Base-by-base conservation (phyloP, 139 green algal species). In the Diplosphaera chodatii region DNA sequence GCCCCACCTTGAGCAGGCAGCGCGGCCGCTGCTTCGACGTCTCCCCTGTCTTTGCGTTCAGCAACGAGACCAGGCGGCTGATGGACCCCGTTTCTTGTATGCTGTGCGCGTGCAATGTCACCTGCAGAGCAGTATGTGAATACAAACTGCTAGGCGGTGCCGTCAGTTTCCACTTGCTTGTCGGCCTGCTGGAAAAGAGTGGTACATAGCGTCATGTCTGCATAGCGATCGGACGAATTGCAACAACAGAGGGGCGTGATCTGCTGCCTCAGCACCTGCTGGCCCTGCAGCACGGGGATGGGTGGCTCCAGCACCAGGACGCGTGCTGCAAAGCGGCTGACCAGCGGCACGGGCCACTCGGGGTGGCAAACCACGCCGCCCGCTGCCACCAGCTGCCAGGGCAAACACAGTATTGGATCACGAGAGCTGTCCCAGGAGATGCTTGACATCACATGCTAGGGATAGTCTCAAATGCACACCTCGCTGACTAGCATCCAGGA, bases 251-350 rank as follows among this genome's bases (percentile, higher is more conserved):
- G 37, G 37, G 37, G 8, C 6, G 37, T 10, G 37, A 48, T 10
- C 37, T 48, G 37, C 10, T 48, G 37, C 37, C 37, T 20, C 37
- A 48, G 37, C 29, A 84, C 84, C 71, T 84, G 73, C 64, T 82
- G 69, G 13, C 91, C 91, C 37, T 73, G 73, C 6, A 98, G 74
- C n/a, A 98, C 67, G 0, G 93, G 93, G 16, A 94, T 76, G 0
- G 67, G 22, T 23, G 93, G 73, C 23, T 95, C 85, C 40, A 98
- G 86, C 56, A 97, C 86, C 34, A 96, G 71, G 31, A 97, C 63
- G 23, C 79, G 69, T 15, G 83, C 83, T 74, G 91, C 78, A 64
- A 97, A 85, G 22, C 48, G 77, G 18, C 48, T 76, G 0, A 83
- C 91, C 40, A 94, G n/a, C 0, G 82, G 85, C 15, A 92, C 83